Evolutionary conservation across 176 grass and related monocot species (phyloP).

Genomic region (Musa schizocarpa): DNA sequence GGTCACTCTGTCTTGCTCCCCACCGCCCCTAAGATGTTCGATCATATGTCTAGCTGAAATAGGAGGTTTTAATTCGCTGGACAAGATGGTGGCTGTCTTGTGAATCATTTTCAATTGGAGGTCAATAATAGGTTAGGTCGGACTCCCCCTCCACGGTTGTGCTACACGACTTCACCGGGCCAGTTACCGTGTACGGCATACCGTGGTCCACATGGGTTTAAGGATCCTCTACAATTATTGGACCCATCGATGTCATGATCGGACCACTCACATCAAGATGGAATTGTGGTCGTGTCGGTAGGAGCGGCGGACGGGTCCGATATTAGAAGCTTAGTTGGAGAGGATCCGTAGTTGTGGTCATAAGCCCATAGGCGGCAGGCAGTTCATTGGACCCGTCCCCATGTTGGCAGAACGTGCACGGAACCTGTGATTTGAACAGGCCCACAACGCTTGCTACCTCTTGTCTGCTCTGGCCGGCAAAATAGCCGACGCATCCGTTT

Average conservation of each 20-base stretch:
- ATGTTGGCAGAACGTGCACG: neutral
- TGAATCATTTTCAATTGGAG: neutral
- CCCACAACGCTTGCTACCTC: neutral
- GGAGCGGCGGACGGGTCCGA: too few species aligned
- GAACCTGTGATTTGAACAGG: neutral
- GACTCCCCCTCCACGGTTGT: neutral
- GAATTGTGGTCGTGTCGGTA: neutral
- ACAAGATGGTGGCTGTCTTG: neutral
- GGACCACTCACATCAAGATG: neutral
- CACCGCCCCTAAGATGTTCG: neutral
- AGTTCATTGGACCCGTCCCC: neutral
- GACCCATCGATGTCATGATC: neutral
- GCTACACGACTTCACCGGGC: too few species aligned
- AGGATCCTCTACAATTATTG: neutral
- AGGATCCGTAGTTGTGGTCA: neutral
- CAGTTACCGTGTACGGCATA: too few species aligned
- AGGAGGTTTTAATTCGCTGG: neutral
- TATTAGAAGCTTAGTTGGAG: neutral
- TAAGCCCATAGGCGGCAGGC: neutral
- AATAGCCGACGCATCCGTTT: neutral
- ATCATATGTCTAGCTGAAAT: neutral
- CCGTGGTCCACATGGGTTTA: neutral
- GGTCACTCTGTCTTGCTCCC: neutral
- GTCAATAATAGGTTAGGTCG: neutral
- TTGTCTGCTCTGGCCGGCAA: neutral